These are phyloP conservation scores for Thozetella sp. DNA, from an alignment of 495 filamentous ascomycete genomes.

Conservation along the genomic window DNA sequence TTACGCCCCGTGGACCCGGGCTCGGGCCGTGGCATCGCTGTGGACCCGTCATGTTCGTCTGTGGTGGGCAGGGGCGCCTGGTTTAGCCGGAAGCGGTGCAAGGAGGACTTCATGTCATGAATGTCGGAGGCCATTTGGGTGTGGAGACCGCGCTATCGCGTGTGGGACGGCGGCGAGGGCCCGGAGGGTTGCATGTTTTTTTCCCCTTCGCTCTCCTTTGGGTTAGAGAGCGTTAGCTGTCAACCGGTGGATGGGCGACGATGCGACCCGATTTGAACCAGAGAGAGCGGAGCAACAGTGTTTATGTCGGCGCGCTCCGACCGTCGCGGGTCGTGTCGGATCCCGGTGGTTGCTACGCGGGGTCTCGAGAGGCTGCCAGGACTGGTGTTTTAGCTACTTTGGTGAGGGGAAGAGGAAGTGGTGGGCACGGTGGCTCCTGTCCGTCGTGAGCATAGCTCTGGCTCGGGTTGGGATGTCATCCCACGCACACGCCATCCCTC, in stretches of 20 bases:
- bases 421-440: background rate
- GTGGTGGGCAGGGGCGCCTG: background rate
- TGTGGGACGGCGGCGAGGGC: background rate
- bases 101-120: slow-evolving; percentile 1
- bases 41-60: background rate
- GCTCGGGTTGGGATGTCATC: too few relatives aligned
- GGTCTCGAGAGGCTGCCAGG: too few relatives aligned
- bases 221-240: background rate
- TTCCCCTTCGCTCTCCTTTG: too few relatives aligned
- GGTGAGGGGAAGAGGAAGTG: background rate
- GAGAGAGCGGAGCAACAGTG: background rate
- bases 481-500: background rate
- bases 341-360: too few relatives aligned
- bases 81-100: slow-evolving; percentile 1
- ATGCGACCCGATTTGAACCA: background rate
- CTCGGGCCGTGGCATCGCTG: background rate
- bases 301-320: background rate
- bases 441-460: too few relatives aligned
- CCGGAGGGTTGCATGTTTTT: background rate
- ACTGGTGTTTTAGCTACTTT: background rate
- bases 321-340: background rate
- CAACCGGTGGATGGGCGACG: background rate
- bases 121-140: slow-evolving; percentile 1
- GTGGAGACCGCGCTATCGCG: slow-evolving; percentile 1
- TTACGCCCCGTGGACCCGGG: background rate